Evolutionary conservation across 139 green algal genomes (phyloP).

Genomic region (Eudorina sp.): DNA sequence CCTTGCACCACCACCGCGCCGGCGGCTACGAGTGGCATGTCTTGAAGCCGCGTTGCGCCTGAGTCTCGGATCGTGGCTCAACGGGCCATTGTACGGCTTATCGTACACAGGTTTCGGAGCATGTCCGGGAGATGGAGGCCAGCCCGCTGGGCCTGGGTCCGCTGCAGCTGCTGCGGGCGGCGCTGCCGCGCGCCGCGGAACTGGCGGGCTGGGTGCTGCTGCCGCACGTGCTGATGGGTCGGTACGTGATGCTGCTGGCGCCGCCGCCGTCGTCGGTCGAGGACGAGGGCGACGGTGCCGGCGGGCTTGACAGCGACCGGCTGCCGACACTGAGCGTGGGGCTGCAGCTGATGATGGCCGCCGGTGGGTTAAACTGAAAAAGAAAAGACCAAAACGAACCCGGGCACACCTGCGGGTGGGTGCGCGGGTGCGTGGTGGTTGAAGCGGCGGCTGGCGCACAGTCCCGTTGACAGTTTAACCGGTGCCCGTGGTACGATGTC

Average conservation of each 20-base stretch:
- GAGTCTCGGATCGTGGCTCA: no score
- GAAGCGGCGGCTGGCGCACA: no score
- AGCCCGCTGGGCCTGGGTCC: background rate
- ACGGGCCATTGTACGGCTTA: background rate
- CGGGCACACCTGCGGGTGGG: no score
- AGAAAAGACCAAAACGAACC: no score
- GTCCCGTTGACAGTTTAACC: no score
- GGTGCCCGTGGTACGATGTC: no score
- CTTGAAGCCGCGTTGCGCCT: no score
- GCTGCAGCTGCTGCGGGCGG: background rate
- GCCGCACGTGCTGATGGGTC: background rate
- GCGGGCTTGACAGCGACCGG: no score
- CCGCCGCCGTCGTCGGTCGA: background rate
- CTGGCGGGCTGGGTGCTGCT: background rate
- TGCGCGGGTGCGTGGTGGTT: background rate
- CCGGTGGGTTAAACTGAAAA: no score
- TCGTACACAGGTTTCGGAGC: conserved; percentile 19
- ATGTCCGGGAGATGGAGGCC: conserved; percentile 19
- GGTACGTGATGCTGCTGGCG: conserved; percentile 26
- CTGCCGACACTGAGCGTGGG: conserved; percentile 14
- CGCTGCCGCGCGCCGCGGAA: background rate
- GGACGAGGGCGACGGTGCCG: background rate
- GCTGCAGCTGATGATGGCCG: background rate
- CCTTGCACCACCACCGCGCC: no score
- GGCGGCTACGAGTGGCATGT: no score